Conservation (phyloP, 345 rosid species). For the Eucalyptus camaldulensis region DNA sequence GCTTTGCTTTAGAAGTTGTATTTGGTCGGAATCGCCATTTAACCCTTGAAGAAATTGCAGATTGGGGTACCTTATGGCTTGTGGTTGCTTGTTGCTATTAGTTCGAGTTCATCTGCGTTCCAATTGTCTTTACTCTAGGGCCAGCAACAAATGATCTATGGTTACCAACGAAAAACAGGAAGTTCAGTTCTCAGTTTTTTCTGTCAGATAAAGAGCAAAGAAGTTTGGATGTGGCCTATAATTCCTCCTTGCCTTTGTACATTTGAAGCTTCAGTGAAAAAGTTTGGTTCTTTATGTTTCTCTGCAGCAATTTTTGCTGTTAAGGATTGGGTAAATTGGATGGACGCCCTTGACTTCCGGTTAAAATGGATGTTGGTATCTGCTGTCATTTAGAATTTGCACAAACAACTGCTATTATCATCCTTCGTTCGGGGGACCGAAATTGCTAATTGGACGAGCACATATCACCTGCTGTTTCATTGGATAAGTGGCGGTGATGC, state of each 20-base stretch:
- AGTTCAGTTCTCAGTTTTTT: background rate
- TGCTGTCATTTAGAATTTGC: background rate
- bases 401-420: background rate
- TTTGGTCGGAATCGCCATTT: background rate
- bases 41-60: background rate
- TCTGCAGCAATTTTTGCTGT: background rate
- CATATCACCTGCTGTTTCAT: background rate
- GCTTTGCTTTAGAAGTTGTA: background rate
- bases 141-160: background rate
- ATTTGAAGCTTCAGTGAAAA: background rate
- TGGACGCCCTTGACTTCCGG: background rate
- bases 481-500: background rate
- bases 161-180: background rate
- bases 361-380: background rate
- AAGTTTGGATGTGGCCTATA: background rate
- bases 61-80: background rate
- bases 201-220: background rate
- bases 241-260: background rate
- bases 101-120: background rate
- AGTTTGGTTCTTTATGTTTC: background rate
- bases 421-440: background rate
- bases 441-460: background rate
- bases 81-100: background rate
- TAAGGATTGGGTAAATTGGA: background rate
- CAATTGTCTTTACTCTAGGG: background rate